These are phyloP conservation scores for Zymoseptoria passerinii DNA, from an alignment of 2,329 filamentous ascomycete genomes.

Conservation along the genomic window DNA sequence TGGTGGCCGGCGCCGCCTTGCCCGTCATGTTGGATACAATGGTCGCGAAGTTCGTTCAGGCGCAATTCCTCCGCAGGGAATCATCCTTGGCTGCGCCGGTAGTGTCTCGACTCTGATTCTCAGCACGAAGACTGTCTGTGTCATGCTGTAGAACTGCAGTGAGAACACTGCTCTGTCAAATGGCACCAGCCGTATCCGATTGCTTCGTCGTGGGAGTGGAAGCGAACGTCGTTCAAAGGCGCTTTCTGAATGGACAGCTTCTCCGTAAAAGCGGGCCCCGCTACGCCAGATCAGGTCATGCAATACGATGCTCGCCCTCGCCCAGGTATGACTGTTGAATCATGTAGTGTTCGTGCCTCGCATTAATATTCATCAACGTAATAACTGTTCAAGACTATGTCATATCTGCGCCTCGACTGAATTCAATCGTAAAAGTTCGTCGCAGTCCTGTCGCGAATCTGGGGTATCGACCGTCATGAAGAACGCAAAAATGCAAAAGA, in stretches of 20 bases:
- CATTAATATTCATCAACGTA: neutral
- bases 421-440: neutral
- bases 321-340: no score
- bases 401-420: neutral
- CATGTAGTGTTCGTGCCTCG: neutral
- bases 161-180: neutral
- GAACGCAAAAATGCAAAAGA: neutral
- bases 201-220: neutral
- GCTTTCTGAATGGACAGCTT: neutral
- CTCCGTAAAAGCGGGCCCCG: neutral
- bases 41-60: neutral
- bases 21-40: neutral
- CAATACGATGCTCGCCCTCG: neutral
- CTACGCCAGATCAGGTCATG: neutral
- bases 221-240: neutral
- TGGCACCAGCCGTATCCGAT: neutral
- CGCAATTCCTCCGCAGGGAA: neutral
- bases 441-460: neutral
- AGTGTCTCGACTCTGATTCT: neutral
- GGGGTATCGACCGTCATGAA: neutral
- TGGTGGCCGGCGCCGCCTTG: neutral
- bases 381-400: neutral
- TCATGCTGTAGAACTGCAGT: neutral
- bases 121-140: neutral
- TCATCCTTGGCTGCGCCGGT: neutral